A percentile compares a stretch with the other conserved stretches of the same genome.
phyloP scores from a whole-genome alignment of 2,329 filamentous ascomycete genomes.

The Zalaria obscura region DNA sequence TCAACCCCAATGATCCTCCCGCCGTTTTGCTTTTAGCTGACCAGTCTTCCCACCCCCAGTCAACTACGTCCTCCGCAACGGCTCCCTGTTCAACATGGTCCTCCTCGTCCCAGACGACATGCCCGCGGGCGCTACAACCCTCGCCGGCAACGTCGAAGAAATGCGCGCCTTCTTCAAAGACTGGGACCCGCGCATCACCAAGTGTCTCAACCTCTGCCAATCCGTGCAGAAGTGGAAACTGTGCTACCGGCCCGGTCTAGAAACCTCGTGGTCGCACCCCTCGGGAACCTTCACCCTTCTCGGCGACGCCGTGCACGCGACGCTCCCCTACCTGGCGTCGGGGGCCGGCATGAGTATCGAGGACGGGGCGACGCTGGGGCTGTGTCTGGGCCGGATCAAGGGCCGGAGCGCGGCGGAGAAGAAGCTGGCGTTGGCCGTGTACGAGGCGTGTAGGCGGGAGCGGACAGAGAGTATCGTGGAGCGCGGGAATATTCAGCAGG shows the following conservation, averaged over 20 bases:
- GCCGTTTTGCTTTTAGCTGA: not conserved
- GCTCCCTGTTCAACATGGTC: constrained; percentile 37
- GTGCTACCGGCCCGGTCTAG: constrained; percentile 40
- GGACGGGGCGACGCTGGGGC: constrained; percentile 43
- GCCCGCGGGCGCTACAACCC: constrained; percentile 28
- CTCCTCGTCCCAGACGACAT: constrained; percentile 37
- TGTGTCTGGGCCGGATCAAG: constrained; percentile 36
- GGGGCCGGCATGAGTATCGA: constrained; percentile 48
- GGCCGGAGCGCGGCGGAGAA: constrained; percentile 24
- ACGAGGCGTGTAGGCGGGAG: constrained; percentile 42
- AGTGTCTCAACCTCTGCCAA: constrained; percentile 42
- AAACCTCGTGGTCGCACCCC: constrained; percentile 41
- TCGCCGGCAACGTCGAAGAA: constrained; percentile 37
- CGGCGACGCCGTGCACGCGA: constrained; percentile 51
- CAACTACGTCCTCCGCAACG: constrained; percentile 35
- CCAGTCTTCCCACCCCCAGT: constrained; percentile 18
- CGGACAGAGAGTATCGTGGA: constrained; percentile 47
- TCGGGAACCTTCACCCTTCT: constrained; percentile 44
- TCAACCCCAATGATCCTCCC: too few species aligned
- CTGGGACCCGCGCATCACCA: constrained; percentile 40
- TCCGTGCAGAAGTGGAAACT: constrained; percentile 48
- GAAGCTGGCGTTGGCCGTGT: constrained; percentile 28
- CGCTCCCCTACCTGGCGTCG: constrained; percentile 46
- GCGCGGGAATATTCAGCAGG: constrained; percentile 46
- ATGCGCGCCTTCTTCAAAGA: constrained; percentile 39